Conservation (phyloP, 2,329 filamentous ascomycete genomes). For the Paradendryphiella salina region DNA sequence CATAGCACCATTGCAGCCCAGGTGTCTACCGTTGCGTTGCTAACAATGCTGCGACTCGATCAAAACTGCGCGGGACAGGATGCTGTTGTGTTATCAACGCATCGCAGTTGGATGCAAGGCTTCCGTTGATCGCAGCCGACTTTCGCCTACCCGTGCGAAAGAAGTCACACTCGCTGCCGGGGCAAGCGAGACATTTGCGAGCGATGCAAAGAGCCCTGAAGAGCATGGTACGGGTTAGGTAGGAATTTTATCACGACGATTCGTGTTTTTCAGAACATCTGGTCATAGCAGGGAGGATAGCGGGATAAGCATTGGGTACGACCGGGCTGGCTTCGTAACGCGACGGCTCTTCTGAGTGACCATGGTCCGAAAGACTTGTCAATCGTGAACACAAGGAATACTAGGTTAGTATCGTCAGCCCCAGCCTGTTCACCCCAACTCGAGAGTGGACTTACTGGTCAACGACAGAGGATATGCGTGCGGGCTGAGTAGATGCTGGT, state of each 20-base stretch:
- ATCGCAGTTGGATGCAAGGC: background rate
- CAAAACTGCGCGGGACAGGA: constrained; percentile 1
- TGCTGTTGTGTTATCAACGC: constrained; percentile 7
- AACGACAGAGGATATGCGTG: background rate
- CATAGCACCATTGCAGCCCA: constrained; percentile 6
- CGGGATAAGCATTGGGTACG: background rate
- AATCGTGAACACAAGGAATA: constrained; percentile 7
- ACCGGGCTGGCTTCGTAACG: background rate
- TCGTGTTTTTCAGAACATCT: constrained; percentile 11
- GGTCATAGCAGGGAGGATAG: constrained; percentile 12
- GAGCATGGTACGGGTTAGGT: background rate
- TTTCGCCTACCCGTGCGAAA: background rate
- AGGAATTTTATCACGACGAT: background rate
- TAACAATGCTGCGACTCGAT: background rate
- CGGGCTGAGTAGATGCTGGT: constrained; percentile 2
- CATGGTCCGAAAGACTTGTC: background rate
- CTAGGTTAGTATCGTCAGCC: constrained; percentile 1
- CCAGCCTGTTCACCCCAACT: constrained; percentile 1
- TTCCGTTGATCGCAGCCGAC: constrained; percentile 9
- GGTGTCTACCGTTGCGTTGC: background rate
- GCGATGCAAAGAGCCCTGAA: background rate
- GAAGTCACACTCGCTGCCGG: constrained; percentile 9
- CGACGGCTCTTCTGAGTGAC: background rate
- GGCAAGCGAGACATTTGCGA: constrained; percentile 11
- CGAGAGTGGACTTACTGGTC: constrained; percentile 5